phyloP scores from a whole-genome alignment of 2,329 filamentous ascomycete species.

The Xylariaceae sp. region DNA sequence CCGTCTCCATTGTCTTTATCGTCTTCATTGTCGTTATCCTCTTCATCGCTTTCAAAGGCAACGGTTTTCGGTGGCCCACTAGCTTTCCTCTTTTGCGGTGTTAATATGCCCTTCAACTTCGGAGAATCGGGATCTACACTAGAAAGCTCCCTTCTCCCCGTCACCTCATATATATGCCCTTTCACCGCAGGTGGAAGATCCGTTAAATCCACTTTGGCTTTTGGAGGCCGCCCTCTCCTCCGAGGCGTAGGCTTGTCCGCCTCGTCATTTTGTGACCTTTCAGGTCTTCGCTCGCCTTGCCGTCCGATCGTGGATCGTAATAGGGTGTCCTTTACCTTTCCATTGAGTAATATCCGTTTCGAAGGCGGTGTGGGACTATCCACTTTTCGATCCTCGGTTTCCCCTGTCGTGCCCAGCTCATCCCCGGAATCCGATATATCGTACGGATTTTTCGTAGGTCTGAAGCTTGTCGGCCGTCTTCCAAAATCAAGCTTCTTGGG shows the following conservation, averaged over 20 bases:
- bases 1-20: slow-evolving; percentile 29
- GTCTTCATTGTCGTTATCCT: slow-evolving; percentile 7
- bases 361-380: slow-evolving; percentile 16
- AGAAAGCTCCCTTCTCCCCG: slow-evolving; percentile 3
- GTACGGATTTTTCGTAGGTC: slow-evolving; percentile 24
- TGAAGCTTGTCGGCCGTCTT: slow-evolving; percentile 5
- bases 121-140: slow-evolving; percentile 10
- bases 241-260: slow-evolving; percentile 13
- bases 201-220: slow-evolving; percentile 1
- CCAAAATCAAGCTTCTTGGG: slow-evolving; percentile 27
- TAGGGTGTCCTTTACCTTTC: not conserved
- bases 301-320: not conserved
- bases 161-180: slow-evolving; percentile 16
- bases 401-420: slow-evolving; percentile 17
- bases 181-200: slow-evolving; percentile 14
- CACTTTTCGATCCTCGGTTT: slow-evolving; percentile 6
- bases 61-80: slow-evolving; percentile 50
- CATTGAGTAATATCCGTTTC: slow-evolving; percentile 14
- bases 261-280: not conserved
- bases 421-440: slow-evolving; percentile 32
- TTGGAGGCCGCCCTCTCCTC: slow-evolving; percentile 26
- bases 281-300: slow-evolving; percentile 3
- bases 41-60: slow-evolving; percentile 39
- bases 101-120: slow-evolving; percentile 52
- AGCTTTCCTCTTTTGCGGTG: slow-evolving; percentile 45